A percentile compares a stretch with the other conserved stretches of the same genome.
Evolutionary conservation across 2,329 filamentous ascomycete genomes (phyloP).

Genomic region (Fusarium dimerum): DNA sequence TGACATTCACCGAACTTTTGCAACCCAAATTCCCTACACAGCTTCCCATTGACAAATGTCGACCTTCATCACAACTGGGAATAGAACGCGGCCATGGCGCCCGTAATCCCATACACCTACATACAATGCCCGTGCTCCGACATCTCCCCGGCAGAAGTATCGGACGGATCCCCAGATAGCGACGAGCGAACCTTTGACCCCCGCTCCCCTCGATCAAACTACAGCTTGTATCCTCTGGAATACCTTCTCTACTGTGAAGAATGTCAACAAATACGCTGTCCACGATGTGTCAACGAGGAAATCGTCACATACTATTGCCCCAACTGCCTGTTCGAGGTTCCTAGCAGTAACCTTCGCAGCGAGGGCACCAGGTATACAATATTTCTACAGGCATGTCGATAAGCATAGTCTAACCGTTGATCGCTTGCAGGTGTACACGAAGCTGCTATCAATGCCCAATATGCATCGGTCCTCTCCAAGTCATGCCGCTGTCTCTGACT

Average conservation of each 20-base stretch:
- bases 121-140: conserved; percentile 68
- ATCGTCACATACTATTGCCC: conserved; percentile 95
- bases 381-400: neutral
- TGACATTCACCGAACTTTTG: conserved; percentile 8
- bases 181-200: conserved; percentile 86
- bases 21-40: conserved; percentile 15
- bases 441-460: conserved; percentile 96
- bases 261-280: conserved; percentile 93
- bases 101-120: conserved; percentile 62
- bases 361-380: conserved; percentile 81
- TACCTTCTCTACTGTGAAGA: conserved; percentile 96
- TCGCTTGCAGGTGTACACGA: conserved; percentile 70
- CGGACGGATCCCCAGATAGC: conserved; percentile 54
- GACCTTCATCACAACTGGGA: conserved; percentile 16
- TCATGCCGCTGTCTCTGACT: conserved; percentile 67
- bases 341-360: conserved; percentile 86
- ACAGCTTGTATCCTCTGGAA: conserved; percentile 89
- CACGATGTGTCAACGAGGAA: conserved; percentile 88
- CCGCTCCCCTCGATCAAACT: conserved; percentile 79
- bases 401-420: conserved; percentile 18
- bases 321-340: conserved; percentile 92
- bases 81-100: conserved; percentile 43
- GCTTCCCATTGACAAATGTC: conserved; percentile 15
- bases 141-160: conserved; percentile 36
- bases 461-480: conserved; percentile 77